Evolutionary conservation across 2,329 filamentous ascomycete species (phyloP), one percentile per base, ranked within the genome.

Genomic region (Helicocarpus griseus): DNA sequence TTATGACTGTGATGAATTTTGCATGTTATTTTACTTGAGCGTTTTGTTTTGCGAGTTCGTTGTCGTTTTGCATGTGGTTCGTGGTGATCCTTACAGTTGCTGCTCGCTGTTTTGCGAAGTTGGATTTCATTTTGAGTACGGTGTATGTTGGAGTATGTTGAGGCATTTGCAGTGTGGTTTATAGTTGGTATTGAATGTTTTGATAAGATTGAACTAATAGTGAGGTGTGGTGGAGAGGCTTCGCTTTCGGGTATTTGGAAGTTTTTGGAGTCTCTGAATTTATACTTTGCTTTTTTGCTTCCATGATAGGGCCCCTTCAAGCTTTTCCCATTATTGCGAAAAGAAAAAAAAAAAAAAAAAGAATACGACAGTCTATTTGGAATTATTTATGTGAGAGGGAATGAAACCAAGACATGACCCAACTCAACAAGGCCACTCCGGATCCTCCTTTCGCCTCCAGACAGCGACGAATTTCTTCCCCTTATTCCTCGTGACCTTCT

Each of bases 381-480:
- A n/a, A n/a, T n/a, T n/a, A n/a, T n/a, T n/a, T n/a, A n/a, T n/a
- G n/a, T n/a, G n/a, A n/a, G n/a, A n/a, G n/a, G n/a, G n/a, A n/a
- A n/a, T n/a, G n/a, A n/a, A 7, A 46, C 8, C 22, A 35, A 28
- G 5, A 31, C 24, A 19, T 44, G 21, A 35, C 3, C 17, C 17
- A 28, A n/a, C 2, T 33, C 14, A 19, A 44, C 36, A 53, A 22
- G 64, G 60, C 89, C 89, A 95, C 17, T 80, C 77, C 6, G 89
- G 89, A 72, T 95, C 85, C 63, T 86, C 83, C 56, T 85, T 71
- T 56, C 93, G 82, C 63, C 86, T 79, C 67, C 93, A 98, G 47
- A 95, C 80, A 38, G 89, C 91, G 45, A 97, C 85, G 70, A 86
- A 95, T 71, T 97, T 98, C 64, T 82, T 80, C 0, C 93, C 93